Conservation (phyloP, 2,329 filamentous ascomycete genomes). For the Stachybotrys echinatus region DNA sequence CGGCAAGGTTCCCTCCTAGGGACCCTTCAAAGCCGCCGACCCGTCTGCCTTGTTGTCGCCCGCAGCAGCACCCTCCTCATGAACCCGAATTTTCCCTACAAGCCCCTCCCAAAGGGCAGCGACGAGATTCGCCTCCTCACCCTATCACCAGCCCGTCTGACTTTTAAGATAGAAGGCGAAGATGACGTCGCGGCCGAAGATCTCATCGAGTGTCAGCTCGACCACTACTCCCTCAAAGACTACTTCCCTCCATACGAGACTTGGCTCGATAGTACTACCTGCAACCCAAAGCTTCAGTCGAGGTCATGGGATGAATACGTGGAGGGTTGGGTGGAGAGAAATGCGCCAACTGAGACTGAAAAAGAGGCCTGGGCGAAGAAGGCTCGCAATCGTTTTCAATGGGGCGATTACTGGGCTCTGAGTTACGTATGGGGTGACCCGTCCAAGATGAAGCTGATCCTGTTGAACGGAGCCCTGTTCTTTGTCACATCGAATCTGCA, state of each 20-base stretch:
- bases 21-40: not conserved
- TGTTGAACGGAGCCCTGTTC: not conserved
- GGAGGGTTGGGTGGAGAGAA: not conserved
- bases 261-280: not conserved
- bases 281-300: not conserved
- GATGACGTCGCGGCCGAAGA: not conserved
- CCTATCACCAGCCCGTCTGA: not conserved
- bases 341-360: not conserved
- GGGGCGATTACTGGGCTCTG: not conserved
- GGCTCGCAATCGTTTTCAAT: not conserved
- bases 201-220: not conserved
- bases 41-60: not conserved
- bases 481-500: not conserved
- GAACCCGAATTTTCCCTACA: not conserved
- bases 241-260: not conserved
- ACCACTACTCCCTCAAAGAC: not conserved
- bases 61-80: not conserved
- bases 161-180: not conserved
- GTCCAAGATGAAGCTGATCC: not conserved
- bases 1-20: not conserved
- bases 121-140: not conserved
- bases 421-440: not conserved
- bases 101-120: not conserved
- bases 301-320: not conserved
- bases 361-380: not conserved